Conservation (phyloP, 768 basidiomycete species). For the Tylopilus rubrobrunneus region DNA sequence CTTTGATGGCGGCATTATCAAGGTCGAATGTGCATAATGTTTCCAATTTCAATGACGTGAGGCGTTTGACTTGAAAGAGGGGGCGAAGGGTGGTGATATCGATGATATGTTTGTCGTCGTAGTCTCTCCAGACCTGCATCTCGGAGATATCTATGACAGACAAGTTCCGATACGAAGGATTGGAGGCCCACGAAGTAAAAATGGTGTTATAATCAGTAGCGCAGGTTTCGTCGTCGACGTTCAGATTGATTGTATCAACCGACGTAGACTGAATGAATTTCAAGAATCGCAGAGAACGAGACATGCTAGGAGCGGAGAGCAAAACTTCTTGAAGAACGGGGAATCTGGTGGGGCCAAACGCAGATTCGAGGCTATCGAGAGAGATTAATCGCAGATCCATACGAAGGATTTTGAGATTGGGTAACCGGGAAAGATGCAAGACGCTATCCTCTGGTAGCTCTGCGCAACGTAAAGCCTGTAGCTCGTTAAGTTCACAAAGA, state of each 20-base stretch:
- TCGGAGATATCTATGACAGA: constrained; percentile 28
- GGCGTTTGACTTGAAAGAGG: constrained; percentile 21
- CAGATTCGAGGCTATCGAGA: constrained; percentile 18
- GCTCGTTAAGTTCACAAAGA: constrained; percentile 21
- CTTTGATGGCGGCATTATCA: constrained; percentile 21
- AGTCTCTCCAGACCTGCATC: constrained; percentile 29
- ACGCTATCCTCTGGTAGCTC: constrained; percentile 24
- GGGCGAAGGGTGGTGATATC: constrained; percentile 23
- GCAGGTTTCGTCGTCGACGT: constrained; percentile 28
- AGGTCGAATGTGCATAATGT: constrained; percentile 27
- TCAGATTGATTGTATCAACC: constrained; percentile 32
- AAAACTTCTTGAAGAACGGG: constrained; percentile 22
- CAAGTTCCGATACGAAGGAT: constrained; percentile 22
- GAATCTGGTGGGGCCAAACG: constrained; percentile 11
- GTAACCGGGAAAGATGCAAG: constrained; percentile 18
- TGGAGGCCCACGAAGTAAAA: constrained; percentile 21
- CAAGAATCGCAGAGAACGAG: constrained; percentile 20
- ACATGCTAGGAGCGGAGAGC: constrained; percentile 23
- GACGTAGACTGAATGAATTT: constrained; percentile 25
- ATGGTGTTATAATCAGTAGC: constrained; percentile 23
- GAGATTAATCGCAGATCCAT: constrained; percentile 25
- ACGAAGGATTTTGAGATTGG: constrained; percentile 22
- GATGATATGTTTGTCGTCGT: constrained; percentile 29
- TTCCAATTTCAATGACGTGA: constrained; percentile 25
- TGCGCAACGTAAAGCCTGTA: constrained; percentile 25